Percentiles rank a stretch among this genome's conserved stretches.
Conservation (phyloP, 257 asterid genomes). For the Primulina huaijiensis region DNA sequence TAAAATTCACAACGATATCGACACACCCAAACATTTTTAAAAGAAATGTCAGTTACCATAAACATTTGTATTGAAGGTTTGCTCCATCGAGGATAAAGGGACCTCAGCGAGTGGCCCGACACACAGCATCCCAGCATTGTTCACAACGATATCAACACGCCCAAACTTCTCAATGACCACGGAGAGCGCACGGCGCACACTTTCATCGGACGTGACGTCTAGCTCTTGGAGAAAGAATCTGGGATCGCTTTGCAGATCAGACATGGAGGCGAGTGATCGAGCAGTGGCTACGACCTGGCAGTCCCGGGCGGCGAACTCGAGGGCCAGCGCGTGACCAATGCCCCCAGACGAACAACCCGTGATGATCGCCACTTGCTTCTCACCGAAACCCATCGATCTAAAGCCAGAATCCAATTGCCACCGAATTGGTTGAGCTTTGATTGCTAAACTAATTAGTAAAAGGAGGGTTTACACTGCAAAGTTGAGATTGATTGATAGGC, state of each 20-base stretch:
- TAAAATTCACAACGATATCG: background rate
- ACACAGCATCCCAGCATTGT: conserved; percentile 91
- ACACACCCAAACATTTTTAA: too few species aligned
- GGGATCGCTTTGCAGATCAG: conserved; percentile 56
- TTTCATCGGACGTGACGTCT: conserved; percentile 69
- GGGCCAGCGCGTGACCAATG: conserved; percentile 85
- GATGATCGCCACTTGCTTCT: conserved; percentile 59
- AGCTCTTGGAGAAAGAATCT: conserved; percentile 70
- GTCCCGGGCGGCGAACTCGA: conserved; percentile 63
- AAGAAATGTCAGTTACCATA: conserved; percentile 43
- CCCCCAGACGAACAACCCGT: conserved; percentile 92
- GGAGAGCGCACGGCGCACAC: conserved; percentile 56
- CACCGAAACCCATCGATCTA: conserved; percentile 23
- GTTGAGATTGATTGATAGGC: too few species aligned
- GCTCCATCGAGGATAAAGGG: conserved; percentile 59
- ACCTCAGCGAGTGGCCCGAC: conserved; percentile 87
- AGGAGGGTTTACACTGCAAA: background rate
- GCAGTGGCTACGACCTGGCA: conserved; percentile 94
- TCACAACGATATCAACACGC: conserved; percentile 74
- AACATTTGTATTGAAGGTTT: conserved; percentile 78
- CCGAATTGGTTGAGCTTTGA: too few species aligned
- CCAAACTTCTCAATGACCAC: conserved; percentile 64
- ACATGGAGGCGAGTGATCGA: conserved; percentile 57
- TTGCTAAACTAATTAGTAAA: too few species aligned
- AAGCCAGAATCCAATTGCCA: background rate